Base-by-base conservation (phyloP, 306 rosid species). In the Spatholobus suberectus region DNA sequence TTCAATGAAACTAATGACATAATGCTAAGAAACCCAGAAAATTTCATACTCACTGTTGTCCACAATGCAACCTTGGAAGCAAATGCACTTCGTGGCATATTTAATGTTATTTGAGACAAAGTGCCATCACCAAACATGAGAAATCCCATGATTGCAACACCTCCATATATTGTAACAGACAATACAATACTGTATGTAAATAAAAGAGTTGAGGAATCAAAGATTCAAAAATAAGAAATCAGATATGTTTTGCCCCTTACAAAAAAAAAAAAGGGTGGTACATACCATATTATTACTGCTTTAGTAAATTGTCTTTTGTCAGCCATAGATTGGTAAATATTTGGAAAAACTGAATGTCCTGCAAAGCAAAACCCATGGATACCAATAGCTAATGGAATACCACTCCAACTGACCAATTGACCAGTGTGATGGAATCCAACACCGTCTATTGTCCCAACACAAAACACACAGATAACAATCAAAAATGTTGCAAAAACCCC, bases 251-350 rank as follows among this genome's bases (percentile, higher is more conserved):
- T 49, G 46, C 12, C 3, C 12, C 32, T 52, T 63, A 17, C 11
- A 34, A 8, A 37, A 37, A 15, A 62, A 62, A 17, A 61, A 32
- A 61, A 29, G 62, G 10, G 46, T 20, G 51, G 67, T 75, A 69
- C 82, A 70, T 32, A 84, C 84, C 84, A 84, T 52, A 59, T 55
- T 73, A 73, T 23, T 75, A 92, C 2, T 38, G 95, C 93, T 55
- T 81, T 81, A 52, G 80, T 90, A 76, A 88, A 90, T 76, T 90
- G 81, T 63, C 34, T 84, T 88, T 91, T 94, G 82, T 92, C 91
- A 5, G 92, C 96, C 98, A 94, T 92, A 4, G 96, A 94, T 76
- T 91, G 97, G 73, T 92, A 94, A 41, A 94, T 89, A 82, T 94
- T 94, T 20, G 97, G 97, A 57, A 94, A 89, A 20, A 91, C 94